Base-by-base conservation (phyloP, 2,329 filamentous ascomycete genomes). In the Calonectria ilicicola region DNA sequence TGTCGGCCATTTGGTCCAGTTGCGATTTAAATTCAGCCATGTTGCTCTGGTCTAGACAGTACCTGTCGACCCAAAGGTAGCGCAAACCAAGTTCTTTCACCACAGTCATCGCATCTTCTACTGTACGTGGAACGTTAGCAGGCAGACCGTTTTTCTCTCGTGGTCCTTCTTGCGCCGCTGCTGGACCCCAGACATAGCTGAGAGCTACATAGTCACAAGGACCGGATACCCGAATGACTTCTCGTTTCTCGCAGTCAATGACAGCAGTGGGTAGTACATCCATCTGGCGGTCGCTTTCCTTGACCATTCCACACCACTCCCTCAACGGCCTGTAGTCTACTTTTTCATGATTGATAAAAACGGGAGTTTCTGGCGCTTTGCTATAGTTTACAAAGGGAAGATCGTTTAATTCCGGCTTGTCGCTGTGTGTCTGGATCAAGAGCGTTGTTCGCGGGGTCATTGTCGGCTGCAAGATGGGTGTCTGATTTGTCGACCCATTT, bases 321-420 rank as follows among this genome's bases (percentile, higher is more conserved):
- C 38, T 38, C 7, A 72, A 12, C 29, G 70, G 44, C 26, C 15
- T 10, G 17, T 70, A 72, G 44, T 70, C 21, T 14, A 72, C 70
- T 6, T 46, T 51, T 27, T 29, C 44, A 32, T 65, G 60, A 32
- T 70, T 23, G 75, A 80, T 26, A 75, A 81, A 69, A 46, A 80
- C 64, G 49, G 67, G 51, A 2, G 27, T 26, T 49, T 70, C 67
- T n/a, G 67, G 62, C 46, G 42, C 15, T 49, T 64, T 70, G 53
- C 44, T 49, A 12, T 46, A 69, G 51, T 72, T 72, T 7, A 69
- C 66, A 53, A 74, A 71, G 35, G 73, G n/a, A 15, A 12, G 38
- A 38, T 40, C 26, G 46, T 10, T 3, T 0, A 32, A 56, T 56
- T 35, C 38, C 12, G 17, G 23, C 46, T 38, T 23, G 12, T 3